Evolutionary conservation across 1,284 basidiomycete genomes (phyloP).

Genomic region (Tilletia horrida): DNA sequence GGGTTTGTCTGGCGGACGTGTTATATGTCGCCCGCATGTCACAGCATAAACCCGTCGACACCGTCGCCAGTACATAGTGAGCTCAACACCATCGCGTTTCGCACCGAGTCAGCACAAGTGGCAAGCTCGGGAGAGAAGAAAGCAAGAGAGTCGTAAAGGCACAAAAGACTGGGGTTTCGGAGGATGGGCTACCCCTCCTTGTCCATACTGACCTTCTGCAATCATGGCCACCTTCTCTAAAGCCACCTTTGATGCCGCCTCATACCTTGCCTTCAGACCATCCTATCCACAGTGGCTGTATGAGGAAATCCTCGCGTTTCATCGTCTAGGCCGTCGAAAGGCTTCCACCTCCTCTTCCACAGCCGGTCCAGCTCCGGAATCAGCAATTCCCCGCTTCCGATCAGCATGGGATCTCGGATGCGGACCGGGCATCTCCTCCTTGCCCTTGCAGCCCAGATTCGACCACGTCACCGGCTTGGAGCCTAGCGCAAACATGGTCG

Average conservation of each 20-base stretch:
- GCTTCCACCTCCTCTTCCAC: not conserved
- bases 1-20: no score
- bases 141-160: no score
- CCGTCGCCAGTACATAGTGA: no score
- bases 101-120: no score
- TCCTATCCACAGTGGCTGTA: slow-evolving; percentile 36
- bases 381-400: slow-evolving; percentile 20
- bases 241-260: slow-evolving; percentile 36
- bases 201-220: no score
- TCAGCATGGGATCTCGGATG: slow-evolving; percentile 70
- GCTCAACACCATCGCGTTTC: no score
- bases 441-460: slow-evolving; percentile 64
- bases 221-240: slow-evolving; percentile 35
- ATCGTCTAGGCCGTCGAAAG: slow-evolving; percentile 21
- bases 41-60: no score
- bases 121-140: no score
- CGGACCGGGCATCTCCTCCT: slow-evolving; percentile 70
- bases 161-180: no score
- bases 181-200: no score
- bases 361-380: not conserved
- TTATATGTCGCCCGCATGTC: no score
- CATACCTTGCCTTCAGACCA: slow-evolving; percentile 37
- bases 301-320: slow-evolving; percentile 30
- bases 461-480: slow-evolving; percentile 68
- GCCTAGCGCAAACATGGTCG: slow-evolving; percentile 71